Base-by-base conservation (phyloP, 139 green algal genomes). In the Asterochloris sp. region DNA sequence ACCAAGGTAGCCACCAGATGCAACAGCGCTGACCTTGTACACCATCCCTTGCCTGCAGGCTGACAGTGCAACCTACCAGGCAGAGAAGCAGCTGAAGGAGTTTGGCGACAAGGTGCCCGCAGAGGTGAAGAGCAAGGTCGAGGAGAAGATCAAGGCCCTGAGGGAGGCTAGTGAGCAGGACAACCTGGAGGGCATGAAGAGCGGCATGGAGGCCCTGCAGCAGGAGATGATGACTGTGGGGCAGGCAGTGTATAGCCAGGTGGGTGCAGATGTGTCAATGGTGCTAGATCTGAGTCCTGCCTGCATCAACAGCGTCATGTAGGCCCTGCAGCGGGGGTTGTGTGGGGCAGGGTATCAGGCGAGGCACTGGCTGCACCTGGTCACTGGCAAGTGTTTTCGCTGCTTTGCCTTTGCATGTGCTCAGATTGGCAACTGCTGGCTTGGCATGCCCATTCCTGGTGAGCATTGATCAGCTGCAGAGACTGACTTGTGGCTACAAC, bases 11-110 rank as follows among this genome's bases (percentile, higher is more conserved):
- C 38, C 38, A 6, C 6, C 6, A 54, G 38, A 54, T 6, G 4
- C 38, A 54, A 54, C 38, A 54, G 38, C 6, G 38, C 38, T 54
- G 38, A 54, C 38, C 38, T 54, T 54, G 38, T 54, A 54, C 38
- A 54, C 38, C 8, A 11, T 21, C 28, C 11, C 11, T 24, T 24
- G 13, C 9, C 21, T 69, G 71, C 91, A 97, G 88, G 95, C 94
- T 0, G 95, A 98, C 88, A 91, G 82, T 69, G 88, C 97, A 89
- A 85, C 95, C 17, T 98, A 98, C 90, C 93, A 98, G 89, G 98
- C 95, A 24, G 91, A 99, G 92, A 99, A 99, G 94, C 97, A 99
- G 93, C 78, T 99, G 38, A 96, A 98, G 89, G 97, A 99, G 90
- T 92, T 99, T 82, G 94, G 88, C 16, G 97, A 96, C 85, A 99